Evolutionary conservation across 2,329 filamentous ascomycete species (phyloP), one percentile per base, ranked within the genome.

Genomic region (Microsporum ferrugineum): DNA sequence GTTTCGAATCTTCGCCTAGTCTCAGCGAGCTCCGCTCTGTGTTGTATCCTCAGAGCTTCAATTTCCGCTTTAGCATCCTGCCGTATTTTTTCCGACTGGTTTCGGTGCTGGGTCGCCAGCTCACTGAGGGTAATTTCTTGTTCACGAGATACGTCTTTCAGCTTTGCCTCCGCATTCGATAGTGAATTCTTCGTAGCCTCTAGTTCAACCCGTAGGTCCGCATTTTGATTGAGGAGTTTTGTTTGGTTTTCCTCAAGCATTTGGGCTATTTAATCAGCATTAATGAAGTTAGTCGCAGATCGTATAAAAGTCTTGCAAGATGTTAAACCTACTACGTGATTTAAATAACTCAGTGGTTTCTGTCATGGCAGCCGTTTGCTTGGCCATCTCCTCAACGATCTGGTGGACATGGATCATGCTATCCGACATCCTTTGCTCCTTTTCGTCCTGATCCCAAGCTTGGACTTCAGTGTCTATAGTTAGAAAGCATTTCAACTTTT

Each of bases 351-450:
- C 49, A 27, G 49, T 53, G 49, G 49, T 29, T 33, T 53, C 49
- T 8, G 49, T 53, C 49, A 53, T 53, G 49, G 49, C 49, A 8
- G 49, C 49, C 4, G 49, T 53, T 27, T 53, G 49, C 49, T 53
- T 53, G 8, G 29, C 49, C 49, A 53, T 34, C 29, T 53, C 27
- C 62, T 86, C 81, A 69, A 87, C 87, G 64, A 97, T 79, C 82
- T 79, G 56, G 82, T 80, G 70, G 90, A 90, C 68, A 92, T 81
- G 17, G 68, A 95, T 89, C 75, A 96, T 86, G 63, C 85, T 34
- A 34, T 53, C 31, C 1, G 49, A 53, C 12, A 53, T 53, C 33
- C 27, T 53, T 12, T 53, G 49, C 10, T 53, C 90, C 82, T 87
- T 92, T 69, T 43, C 57, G 14, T 82, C 88, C 89, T 82, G 77